A percentile compares a stretch with the other conserved stretches of the same genome.
phyloP scores from a whole-genome alignment of 139 green algal species.

The Coccomyxa sp. region DNA sequence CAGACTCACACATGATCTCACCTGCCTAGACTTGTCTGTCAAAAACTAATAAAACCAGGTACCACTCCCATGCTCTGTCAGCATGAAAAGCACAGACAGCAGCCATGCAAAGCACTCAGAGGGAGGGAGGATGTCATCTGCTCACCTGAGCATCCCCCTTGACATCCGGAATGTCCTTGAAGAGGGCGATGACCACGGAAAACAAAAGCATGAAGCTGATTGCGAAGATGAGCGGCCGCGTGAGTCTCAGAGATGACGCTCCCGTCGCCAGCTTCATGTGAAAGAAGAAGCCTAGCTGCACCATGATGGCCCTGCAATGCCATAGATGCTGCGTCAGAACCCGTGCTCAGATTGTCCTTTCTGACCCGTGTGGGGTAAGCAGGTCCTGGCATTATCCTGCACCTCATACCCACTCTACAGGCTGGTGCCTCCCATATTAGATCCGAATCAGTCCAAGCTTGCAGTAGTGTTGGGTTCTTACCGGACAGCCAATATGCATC shows the following conservation, averaged over 20 bases:
- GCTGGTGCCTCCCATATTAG: too few relatives aligned
- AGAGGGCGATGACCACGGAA: conserved; percentile 92
- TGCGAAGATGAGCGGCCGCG: conserved; percentile 63
- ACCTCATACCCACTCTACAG: too few relatives aligned
- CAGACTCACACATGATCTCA: background rate
- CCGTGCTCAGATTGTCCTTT: background rate
- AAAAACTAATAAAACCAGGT: background rate
- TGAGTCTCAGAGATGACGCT: conserved; percentile 5
- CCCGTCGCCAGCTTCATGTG: conserved; percentile 68
- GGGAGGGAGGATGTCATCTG: background rate
- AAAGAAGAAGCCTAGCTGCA: conserved; percentile 86
- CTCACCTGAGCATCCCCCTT: conserved; percentile 63
- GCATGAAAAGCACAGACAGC: background rate
- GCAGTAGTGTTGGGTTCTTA: too few relatives aligned
- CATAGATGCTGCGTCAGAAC: background rate
- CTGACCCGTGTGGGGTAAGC: too few relatives aligned
- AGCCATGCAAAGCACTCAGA: background rate
- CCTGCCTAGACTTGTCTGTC: background rate
- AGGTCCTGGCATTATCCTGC: too few relatives aligned
- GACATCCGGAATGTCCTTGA: conserved; percentile 96
- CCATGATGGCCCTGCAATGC: conserved; percentile 51
- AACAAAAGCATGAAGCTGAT: conserved; percentile 90
- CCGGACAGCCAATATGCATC: conserved; percentile 80
- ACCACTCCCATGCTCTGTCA: background rate
- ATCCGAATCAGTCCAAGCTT: too few relatives aligned